phyloP scores from a whole-genome alignment of 805 yeast species.

The Metschnikowia proteae region DNA sequence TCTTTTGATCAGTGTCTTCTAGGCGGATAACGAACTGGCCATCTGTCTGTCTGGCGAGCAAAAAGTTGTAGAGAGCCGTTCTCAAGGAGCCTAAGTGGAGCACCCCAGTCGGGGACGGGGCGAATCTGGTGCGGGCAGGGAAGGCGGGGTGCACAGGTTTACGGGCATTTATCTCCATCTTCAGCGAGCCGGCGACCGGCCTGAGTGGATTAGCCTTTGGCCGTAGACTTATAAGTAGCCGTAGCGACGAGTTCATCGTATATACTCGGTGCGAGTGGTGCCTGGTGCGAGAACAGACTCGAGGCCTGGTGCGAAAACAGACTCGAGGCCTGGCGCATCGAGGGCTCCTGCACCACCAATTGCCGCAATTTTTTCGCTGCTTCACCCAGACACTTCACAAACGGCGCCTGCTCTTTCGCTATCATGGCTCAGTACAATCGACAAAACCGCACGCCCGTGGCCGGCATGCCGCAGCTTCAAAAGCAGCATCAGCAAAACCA shows the following conservation, averaged over 20 bases:
- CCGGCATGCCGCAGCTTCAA: not conserved
- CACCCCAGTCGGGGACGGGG: conserved; percentile 97
- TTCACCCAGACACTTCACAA: conserved; percentile 1
- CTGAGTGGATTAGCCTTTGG: conserved; percentile 3
- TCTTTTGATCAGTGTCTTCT: conserved; percentile 88
- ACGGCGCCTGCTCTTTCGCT: conserved; percentile 1
- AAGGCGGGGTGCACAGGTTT: conserved; percentile 34
- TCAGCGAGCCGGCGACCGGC: not conserved
- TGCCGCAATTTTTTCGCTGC: conserved; percentile 21
- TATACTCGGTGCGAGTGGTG: not conserved
- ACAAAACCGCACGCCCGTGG: conserved; percentile 3
- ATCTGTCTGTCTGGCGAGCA: conserved; percentile 71
- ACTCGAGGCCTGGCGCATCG: not conserved
- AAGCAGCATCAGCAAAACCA: not conserved
- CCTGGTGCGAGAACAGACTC: not conserved
- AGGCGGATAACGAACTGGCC: conserved; percentile 80
- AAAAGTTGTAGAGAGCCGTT: conserved; percentile 87
- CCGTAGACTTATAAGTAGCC: conserved; percentile 12
- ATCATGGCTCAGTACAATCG: conserved; percentile 11
- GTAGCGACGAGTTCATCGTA: conserved; percentile 8
- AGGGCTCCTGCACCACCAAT: conserved; percentile 11
- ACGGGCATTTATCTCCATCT: not conserved
- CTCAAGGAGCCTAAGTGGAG: conserved; percentile 91
- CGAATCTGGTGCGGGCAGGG: conserved; percentile 87
- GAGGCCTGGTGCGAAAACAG: not conserved